phyloP scores from a whole-genome alignment of 345 rosid genomes.

The Gossypioides kirkii region DNA sequence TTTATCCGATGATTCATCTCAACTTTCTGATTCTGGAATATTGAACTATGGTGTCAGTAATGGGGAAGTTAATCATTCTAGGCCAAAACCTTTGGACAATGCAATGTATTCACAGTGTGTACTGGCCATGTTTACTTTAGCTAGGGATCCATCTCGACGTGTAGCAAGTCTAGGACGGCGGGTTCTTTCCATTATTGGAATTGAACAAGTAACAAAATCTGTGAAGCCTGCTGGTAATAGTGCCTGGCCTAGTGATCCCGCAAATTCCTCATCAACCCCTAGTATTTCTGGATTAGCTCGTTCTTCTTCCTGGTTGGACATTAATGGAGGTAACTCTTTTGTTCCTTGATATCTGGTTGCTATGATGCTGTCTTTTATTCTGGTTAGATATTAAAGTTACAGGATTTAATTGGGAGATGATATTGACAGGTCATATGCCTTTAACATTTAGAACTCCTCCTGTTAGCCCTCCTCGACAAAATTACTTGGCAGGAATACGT shows the following conservation, averaged over 20 bases:
- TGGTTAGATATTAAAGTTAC: conserved; percentile 1
- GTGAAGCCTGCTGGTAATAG: conserved; percentile 33
- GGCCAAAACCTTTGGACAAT: conserved; percentile 70
- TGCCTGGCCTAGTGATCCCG: conserved; percentile 53
- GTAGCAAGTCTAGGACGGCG: conserved; percentile 73
- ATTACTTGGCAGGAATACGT: conserved; percentile 74
- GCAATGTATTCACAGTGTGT: conserved; percentile 75
- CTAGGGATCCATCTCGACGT: conserved; percentile 93
- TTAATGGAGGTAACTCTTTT: conserved; percentile 64
- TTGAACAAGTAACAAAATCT: conserved; percentile 82
- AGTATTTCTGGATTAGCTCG: conserved; percentile 71
- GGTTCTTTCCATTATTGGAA: conserved; percentile 83
- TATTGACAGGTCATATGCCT: conserved; percentile 76
- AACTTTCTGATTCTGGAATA: conserved; percentile 86
- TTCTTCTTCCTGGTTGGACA: conserved; percentile 92
- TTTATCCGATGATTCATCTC: conserved; percentile 92
- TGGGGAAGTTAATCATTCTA: conserved; percentile 58
- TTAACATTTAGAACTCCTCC: conserved; percentile 95
- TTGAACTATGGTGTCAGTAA: conserved; percentile 69
- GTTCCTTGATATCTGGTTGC: neutral
- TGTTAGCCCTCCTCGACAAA: conserved; percentile 93
- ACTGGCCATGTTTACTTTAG: conserved; percentile 76
- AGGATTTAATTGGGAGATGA: conserved; percentile 17
- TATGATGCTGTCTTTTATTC: neutral
- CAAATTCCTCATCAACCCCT: conserved; percentile 49